phyloP scores from a whole-genome alignment of 2,329 filamentous ascomycete genomes.

The Paramyrothecium sp. region DNA sequence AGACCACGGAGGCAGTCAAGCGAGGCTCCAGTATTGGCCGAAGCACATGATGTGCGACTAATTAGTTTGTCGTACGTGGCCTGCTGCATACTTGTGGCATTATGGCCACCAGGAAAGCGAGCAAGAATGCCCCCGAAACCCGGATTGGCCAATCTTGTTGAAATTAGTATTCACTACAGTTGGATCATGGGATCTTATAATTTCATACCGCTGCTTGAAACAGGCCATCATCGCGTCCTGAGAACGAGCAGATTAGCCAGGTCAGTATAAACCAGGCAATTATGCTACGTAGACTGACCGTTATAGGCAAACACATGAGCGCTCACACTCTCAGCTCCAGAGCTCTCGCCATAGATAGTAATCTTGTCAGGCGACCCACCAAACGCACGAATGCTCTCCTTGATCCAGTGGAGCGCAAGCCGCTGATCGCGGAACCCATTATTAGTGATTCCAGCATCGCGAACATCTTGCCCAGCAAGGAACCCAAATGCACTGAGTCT shows the following conservation, averaged over 20 bases:
- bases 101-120: conserved; percentile 23
- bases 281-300: conserved; percentile 23
- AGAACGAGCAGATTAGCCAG: background rate
- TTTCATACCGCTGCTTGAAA: conserved; percentile 39
- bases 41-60: conserved; percentile 17
- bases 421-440: conserved; percentile 47
- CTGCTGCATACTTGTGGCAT: conserved; percentile 24
- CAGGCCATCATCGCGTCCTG: conserved; percentile 44
- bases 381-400: conserved; percentile 43
- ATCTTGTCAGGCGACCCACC: conserved; percentile 43
- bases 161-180: background rate
- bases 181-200: background rate
- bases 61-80: conserved; percentile 23
- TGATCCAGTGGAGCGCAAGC: conserved; percentile 45
- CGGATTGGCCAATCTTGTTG: conserved; percentile 41
- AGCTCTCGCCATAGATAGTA: conserved; percentile 51
- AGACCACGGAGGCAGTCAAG: conserved; percentile 23
- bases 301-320: conserved; percentile 46
- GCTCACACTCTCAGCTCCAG: conserved; percentile 44
- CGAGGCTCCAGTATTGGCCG: conserved; percentile 18
- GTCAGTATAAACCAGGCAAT: background rate
- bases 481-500: conserved; percentile 47
- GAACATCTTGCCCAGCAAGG: conserved; percentile 37
- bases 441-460: conserved; percentile 42
- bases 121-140: conserved; percentile 34